Evolutionary conservation across 2,329 filamentous ascomycete genomes (phyloP).

Genomic region (Colletotrichum euphorbiae): DNA sequence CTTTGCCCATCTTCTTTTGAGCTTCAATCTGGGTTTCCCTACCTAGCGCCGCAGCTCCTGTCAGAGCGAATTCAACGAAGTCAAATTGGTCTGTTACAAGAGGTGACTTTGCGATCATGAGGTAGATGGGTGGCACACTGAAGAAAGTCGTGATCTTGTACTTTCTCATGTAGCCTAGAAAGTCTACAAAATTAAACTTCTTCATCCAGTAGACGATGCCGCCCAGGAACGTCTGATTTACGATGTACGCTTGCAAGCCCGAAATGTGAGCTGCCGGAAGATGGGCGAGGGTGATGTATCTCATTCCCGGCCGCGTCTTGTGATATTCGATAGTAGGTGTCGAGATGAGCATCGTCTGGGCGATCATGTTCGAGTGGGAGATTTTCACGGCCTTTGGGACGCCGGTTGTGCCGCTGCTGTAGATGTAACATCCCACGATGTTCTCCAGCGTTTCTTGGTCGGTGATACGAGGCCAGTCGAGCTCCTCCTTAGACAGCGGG

Average conservation of each 20-base stretch:
- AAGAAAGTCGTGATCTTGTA: constrained; percentile 66
- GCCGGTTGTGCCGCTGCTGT: constrained; percentile 63
- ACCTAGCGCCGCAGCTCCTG: constrained; percentile 68
- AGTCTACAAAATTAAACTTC: constrained; percentile 66
- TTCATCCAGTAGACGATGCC: constrained; percentile 72
- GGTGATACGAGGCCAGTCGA: constrained; percentile 67
- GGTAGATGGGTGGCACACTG: constrained; percentile 70
- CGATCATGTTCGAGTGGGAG: constrained; percentile 58
- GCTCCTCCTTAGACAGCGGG: constrained; percentile 50
- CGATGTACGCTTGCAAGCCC: constrained; percentile 57
- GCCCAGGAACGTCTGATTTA: constrained; percentile 55
- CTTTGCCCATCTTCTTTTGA: constrained; percentile 58
- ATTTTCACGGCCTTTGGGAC: constrained; percentile 60
- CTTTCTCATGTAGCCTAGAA: constrained; percentile 63
- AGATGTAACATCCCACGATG: constrained; percentile 57
- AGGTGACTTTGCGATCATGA: constrained; percentile 68
- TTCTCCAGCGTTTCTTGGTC: constrained; percentile 57
- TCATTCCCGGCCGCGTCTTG: constrained; percentile 44
- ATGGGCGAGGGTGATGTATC: constrained; percentile 54
- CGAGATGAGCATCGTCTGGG: constrained; percentile 49
- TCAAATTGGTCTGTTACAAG: constrained; percentile 67
- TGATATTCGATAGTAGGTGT: constrained; percentile 47
- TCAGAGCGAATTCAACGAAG: constrained; percentile 58
- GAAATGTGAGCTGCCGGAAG: constrained; percentile 61
- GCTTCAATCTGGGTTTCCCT: constrained; percentile 64